phyloP scores from a whole-genome alignment of 2,329 filamentous ascomycete species.

The Beauveria brongniartii region DNA sequence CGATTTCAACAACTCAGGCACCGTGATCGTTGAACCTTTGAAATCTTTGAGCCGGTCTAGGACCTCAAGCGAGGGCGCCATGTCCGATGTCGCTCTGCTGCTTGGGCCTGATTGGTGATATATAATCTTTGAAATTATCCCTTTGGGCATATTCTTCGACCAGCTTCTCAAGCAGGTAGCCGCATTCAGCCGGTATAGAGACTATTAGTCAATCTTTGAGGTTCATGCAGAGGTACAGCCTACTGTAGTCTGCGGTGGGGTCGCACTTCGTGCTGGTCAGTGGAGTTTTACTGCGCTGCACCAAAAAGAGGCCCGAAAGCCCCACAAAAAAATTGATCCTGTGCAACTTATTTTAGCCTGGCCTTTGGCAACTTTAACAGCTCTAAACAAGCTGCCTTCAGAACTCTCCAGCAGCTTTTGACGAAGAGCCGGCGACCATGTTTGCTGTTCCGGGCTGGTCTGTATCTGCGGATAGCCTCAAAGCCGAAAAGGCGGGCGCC shows the following conservation, averaged over 20 bases:
- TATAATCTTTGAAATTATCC: background rate
- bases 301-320: constrained; percentile 4
- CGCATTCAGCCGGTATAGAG: background rate
- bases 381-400: background rate
- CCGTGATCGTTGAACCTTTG: background rate
- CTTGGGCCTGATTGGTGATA: background rate
- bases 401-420: constrained; percentile 1
- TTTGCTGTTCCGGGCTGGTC: constrained; percentile 94
- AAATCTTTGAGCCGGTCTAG: background rate
- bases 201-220: background rate
- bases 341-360: constrained; percentile 3
- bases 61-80: background rate
- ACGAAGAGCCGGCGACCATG: constrained; percentile 41
- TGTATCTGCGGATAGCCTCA: constrained; percentile 62
- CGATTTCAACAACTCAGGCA: background rate
- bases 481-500: constrained; percentile 49
- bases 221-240: background rate
- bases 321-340: constrained; percentile 10
- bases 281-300: too few relatives aligned
- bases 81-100: background rate
- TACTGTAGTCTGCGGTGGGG: too few relatives aligned
- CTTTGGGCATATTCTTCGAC: background rate
- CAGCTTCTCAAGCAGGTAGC: background rate
- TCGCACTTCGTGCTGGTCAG: background rate
- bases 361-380: background rate